Base-by-base conservation (phyloP, 768 basidiomycete species). In the Leucosporidium creatinivorum region DNA sequence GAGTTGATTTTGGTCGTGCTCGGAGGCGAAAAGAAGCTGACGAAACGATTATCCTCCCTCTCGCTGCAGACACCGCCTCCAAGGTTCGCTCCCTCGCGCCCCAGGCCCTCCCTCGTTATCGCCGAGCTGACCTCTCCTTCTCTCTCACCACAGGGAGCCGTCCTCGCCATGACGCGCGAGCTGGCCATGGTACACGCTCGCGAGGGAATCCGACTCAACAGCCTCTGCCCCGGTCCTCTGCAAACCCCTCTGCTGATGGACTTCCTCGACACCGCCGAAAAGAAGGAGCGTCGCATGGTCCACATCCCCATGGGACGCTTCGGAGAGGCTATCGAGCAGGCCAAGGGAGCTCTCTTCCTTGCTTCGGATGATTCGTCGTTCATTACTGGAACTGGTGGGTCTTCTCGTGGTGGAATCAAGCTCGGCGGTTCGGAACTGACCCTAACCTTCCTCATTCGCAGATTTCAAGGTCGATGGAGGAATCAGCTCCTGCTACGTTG, bases 401-500 rank as follows among this genome's bases (percentile, higher is more conserved):
- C 15, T 19, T 18, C 18, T 31, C 12, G 18, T 3, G 31, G 80
- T 56, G 60, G 26, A 25, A 52, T 26, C 56, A 54, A 31, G 58
- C 56, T 57, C 49, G 15, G 21, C 12, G 18, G 31, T 36, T 63
- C n/a, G 36, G 18, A 31, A 13, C 39, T 44, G 39, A 59, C 33
- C 5, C 33, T 65, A 8, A n/a, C 73, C 36, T 31, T 31, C 2
- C 17, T 62, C 55, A 65, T 90, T 89, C 89, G 87, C 87, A 60
- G 94, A 98, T 79, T 92, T 98, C 81, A 86, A 87, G 76, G 96
- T 99, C 52, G 96, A 98, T 73, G 96, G 96, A 39, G 96, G 96
- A 36, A 82, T 99, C 70, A 84, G 88, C 61, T 87, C 88, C 15
- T 91, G 90, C 76, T 99, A 99, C 77, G 93, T 97, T 26, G 79